These are phyloP conservation scores for Colletotrichum truncatum DNA, from an alignment of 2,329 filamentous ascomycete species.

Conservation along the genomic window DNA sequence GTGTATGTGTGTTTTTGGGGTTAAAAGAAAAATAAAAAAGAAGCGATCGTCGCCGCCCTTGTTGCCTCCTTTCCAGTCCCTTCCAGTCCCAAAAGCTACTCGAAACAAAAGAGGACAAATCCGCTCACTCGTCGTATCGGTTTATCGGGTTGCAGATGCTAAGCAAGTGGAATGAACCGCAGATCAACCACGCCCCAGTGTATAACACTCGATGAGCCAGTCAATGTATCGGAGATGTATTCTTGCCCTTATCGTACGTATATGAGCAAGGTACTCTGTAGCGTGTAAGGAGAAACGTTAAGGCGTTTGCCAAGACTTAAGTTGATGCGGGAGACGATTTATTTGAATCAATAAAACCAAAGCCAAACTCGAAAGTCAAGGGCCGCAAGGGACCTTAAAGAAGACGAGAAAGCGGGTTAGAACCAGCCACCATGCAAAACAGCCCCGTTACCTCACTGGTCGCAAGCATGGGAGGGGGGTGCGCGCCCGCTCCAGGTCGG, in stretches of 20 bases:
- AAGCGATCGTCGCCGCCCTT: background rate
- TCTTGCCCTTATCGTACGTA: too few relatives aligned
- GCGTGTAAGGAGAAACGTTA: background rate
- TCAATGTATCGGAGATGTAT: background rate
- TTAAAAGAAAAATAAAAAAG: background rate
- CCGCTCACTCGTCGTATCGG: background rate
- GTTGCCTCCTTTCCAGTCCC: background rate
- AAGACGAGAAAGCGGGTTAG: background rate
- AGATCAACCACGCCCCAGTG: conserved; percentile 29
- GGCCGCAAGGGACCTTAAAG: background rate
- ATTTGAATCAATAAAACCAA: conserved; percentile 13
- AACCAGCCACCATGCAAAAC: background rate
- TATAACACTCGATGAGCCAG: too few relatives aligned
- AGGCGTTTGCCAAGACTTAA: conserved; percentile 8
- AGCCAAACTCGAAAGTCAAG: background rate
- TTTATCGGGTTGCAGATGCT: background rate
- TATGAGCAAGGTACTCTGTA: too few relatives aligned
- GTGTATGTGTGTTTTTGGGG: background rate
- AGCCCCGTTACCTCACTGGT: background rate
- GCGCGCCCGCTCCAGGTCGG: background rate
- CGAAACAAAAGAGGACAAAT: background rate
- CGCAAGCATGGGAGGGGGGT: background rate
- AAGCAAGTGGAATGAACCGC: background rate
- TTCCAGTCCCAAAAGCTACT: background rate
- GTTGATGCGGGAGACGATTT: background rate